Evolutionary conservation across 441 rosid genomes (phyloP).

Genomic region (Biscutella laevigata): DNA sequence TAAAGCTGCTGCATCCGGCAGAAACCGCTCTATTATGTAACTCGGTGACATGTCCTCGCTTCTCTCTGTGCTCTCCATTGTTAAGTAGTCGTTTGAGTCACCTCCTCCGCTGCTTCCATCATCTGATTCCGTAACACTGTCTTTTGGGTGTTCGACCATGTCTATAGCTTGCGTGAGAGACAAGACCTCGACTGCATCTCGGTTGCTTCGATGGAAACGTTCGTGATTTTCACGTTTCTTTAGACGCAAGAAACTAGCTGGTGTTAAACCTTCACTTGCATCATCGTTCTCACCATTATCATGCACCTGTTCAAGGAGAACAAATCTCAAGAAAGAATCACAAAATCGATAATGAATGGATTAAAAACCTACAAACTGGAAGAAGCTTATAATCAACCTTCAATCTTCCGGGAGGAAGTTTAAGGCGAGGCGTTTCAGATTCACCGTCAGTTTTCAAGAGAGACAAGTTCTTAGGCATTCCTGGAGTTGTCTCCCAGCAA

Average conservation of each 20-base stretch:
- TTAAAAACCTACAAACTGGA: neutral
- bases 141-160: conserved; percentile 47
- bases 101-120: conserved; percentile 22
- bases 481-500: conserved; percentile 85
- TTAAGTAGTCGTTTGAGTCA: conserved; percentile 27
- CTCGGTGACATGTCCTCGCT: conserved; percentile 36
- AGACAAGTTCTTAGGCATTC: conserved; percentile 47
- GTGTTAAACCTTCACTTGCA: conserved; percentile 25
- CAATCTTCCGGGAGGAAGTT: conserved; percentile 63
- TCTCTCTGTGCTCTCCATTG: conserved; percentile 32
- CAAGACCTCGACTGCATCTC: conserved; percentile 43
- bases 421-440: conserved; percentile 51
- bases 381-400: conserved; percentile 16
- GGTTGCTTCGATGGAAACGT: conserved; percentile 6
- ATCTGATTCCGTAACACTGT: conserved; percentile 24
- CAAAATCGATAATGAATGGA: neutral
- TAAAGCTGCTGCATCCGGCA: conserved; percentile 74
- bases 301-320: conserved; percentile 10
- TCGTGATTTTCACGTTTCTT: conserved; percentile 11
- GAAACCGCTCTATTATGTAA: conserved; percentile 69
- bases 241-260: conserved; percentile 16
- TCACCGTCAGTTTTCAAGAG: conserved; percentile 17
- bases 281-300: conserved; percentile 21
- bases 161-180: conserved; percentile 83
- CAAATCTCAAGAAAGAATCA: neutral